phyloP scores from a whole-genome alignment of 805 yeast genomes.

The Grigorovia humatica region DNA sequence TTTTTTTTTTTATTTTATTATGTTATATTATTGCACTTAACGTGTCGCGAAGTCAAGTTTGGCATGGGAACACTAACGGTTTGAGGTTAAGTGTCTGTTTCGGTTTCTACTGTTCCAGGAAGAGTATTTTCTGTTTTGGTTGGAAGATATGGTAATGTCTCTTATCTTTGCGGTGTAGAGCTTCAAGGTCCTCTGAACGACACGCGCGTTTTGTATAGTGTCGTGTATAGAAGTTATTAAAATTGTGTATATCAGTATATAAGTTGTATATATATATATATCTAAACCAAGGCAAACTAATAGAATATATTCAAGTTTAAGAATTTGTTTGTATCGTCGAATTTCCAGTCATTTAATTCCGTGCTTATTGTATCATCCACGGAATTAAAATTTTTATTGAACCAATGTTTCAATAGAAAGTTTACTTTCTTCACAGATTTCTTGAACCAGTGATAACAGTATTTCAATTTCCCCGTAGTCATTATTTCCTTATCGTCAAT shows the following conservation, averaged over 20 bases:
- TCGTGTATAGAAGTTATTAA: background rate
- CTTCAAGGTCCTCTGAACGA: too few relatives aligned
- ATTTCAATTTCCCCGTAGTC: background rate
- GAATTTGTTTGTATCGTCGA: conserved; percentile 2
- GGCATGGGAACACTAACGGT: too few relatives aligned
- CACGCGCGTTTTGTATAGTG: too few relatives aligned
- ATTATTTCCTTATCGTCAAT: background rate
- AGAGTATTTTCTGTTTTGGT: too few relatives aligned
- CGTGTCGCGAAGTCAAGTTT: background rate
- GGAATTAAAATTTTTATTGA: background rate
- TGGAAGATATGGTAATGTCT: too few relatives aligned
- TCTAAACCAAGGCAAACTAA: background rate
- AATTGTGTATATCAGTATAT: background rate
- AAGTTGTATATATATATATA: background rate
- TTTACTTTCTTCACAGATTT: background rate
- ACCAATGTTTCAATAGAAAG: background rate
- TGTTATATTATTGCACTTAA: too few relatives aligned
- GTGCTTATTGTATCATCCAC: background rate
- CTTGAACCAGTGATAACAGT: background rate
- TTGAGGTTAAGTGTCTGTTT: too few relatives aligned
- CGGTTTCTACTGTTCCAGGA: too few relatives aligned
- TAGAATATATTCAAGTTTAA: background rate
- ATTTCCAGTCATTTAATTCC: background rate
- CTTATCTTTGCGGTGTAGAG: too few relatives aligned
- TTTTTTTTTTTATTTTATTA: too few relatives aligned